phyloP scores from a whole-genome alignment of 225 moss, liverwort and hornwort species.

The Marchantia polymorpha region DNA sequence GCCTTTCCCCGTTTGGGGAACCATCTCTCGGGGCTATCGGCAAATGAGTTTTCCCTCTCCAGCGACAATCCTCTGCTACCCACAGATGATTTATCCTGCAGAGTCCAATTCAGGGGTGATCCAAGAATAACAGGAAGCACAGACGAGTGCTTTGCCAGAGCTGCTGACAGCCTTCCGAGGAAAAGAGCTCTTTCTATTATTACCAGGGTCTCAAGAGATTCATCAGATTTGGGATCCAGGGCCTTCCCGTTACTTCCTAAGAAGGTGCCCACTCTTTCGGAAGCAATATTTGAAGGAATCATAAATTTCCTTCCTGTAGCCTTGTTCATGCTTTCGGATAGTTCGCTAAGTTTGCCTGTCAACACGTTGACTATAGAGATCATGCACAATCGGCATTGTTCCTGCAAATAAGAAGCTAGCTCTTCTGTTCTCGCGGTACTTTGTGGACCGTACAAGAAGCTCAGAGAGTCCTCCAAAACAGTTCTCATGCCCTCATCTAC shows the following conservation, averaged over 20 bases:
- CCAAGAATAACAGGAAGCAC: conserved; percentile 70
- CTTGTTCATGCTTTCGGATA: conserved; percentile 62
- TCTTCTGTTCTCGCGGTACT: conserved; percentile 56
- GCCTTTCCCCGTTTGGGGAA: conserved; percentile 50
- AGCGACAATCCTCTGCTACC: conserved; percentile 44
- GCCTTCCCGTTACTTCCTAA: conserved; percentile 21
- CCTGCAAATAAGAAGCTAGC: conserved; percentile 68
- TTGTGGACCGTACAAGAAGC: conserved; percentile 81
- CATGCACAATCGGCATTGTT: conserved; percentile 66
- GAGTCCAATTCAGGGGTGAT: conserved; percentile 58
- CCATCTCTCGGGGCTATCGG: conserved; percentile 59
- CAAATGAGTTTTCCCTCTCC: conserved; percentile 43
- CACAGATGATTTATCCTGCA: conserved; percentile 31
- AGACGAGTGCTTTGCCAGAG: conserved; percentile 64
- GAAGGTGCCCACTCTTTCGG: not conserved
- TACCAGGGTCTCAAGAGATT: conserved; percentile 29
- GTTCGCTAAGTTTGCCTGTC: conserved; percentile 47
- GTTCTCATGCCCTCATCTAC: conserved; percentile 68
- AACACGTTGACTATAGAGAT: conserved; percentile 51
- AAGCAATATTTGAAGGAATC: conserved; percentile 13
- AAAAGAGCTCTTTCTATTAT: conserved; percentile 81
- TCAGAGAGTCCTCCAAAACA: conserved; percentile 62
- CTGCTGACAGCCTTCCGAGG: conserved; percentile 75
- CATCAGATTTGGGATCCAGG: conserved; percentile 12
- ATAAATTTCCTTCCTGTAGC: conserved; percentile 26